Percentiles rank a stretch among this genome's conserved stretches.
Conservation (phyloP, 164 flowering plant genomes). For the Vitis amurensis region DNA sequence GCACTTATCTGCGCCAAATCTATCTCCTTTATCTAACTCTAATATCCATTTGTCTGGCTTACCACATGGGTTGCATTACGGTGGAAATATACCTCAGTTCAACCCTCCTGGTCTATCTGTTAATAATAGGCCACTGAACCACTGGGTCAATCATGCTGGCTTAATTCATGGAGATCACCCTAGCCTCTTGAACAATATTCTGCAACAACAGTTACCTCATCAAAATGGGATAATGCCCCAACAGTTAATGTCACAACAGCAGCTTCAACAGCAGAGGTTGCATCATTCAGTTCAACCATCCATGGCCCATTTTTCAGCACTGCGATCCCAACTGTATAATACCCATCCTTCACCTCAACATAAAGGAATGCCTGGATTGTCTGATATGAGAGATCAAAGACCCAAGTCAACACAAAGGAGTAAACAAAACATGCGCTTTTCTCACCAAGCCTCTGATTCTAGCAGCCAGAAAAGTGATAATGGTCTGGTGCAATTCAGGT, state of each 20-base stretch:
- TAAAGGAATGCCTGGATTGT: constrained; percentile 42
- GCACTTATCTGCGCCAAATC: constrained; percentile 50
- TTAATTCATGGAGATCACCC: constrained; percentile 57
- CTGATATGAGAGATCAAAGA: constrained; percentile 63
- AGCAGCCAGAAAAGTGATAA: constrained; percentile 61
- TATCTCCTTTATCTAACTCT: constrained; percentile 55
- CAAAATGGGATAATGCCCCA: constrained; percentile 65
- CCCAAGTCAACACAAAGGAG: constrained; percentile 56
- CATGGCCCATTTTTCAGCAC: constrained; percentile 53
- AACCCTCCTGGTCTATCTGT: constrained; percentile 44
- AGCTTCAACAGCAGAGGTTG: constrained; percentile 58
- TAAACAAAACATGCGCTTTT: constrained; percentile 49
- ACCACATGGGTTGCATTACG: constrained; percentile 55
- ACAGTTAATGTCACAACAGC: constrained; percentile 50
- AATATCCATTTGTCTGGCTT: constrained; percentile 55
- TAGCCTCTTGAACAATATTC: constrained; percentile 41
- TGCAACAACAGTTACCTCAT: constrained; percentile 54
- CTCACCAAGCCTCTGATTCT: constrained; percentile 61
- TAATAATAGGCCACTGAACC: constrained; percentile 45
- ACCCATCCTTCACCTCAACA: constrained; percentile 43
- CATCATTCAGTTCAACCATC: constrained; percentile 60
- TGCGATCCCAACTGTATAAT: constrained; percentile 65
- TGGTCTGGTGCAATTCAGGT: constrained; percentile 64
- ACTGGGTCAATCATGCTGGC: constrained; percentile 61
- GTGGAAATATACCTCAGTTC: constrained; percentile 49